phyloP scores from a whole-genome alignment of 2,329 filamentous ascomycete genomes.

The Cordyceps militaris region DNA sequence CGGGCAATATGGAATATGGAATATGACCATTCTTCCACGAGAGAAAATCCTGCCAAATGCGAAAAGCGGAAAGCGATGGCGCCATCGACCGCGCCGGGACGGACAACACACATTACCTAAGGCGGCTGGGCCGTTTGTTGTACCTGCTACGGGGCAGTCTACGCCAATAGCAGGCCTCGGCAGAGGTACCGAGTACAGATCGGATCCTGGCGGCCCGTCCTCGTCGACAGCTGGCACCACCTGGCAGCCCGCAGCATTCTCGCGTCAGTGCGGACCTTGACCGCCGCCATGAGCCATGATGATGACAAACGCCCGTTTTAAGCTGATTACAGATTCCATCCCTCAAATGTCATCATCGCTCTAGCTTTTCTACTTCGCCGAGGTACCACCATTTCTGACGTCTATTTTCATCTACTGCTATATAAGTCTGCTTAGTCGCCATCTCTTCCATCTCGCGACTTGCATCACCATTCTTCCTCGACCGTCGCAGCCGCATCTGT shows the following conservation, averaged over 20 bases:
- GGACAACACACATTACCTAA: neutral
- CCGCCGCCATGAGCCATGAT: too few relatives aligned
- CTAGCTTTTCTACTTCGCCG: neutral
- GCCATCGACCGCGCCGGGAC: constrained; percentile 2
- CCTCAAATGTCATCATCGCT: constrained; percentile 7
- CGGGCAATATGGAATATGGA: neutral
- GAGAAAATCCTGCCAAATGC: neutral
- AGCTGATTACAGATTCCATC: constrained; percentile 10
- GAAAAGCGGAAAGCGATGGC: constrained; percentile 5
- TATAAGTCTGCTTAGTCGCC: neutral
- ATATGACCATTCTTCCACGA: neutral
- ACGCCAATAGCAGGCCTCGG: neutral
- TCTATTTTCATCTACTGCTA: neutral
- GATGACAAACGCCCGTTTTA: constrained; percentile 8
- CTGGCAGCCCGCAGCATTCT: neutral
- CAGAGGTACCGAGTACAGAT: neutral
- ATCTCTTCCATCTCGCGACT: neutral
- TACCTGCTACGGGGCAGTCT: neutral
- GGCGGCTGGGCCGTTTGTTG: neutral
- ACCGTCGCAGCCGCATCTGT: neutral
- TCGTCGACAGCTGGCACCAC: neutral
- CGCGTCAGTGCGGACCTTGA: neutral
- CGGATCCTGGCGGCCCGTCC: neutral
- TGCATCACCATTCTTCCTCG: neutral
- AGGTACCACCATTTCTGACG: neutral